Evolutionary conservation across 2,329 filamentous ascomycete species (phyloP).

Genomic region (Parafenestella ontariensis): DNA sequence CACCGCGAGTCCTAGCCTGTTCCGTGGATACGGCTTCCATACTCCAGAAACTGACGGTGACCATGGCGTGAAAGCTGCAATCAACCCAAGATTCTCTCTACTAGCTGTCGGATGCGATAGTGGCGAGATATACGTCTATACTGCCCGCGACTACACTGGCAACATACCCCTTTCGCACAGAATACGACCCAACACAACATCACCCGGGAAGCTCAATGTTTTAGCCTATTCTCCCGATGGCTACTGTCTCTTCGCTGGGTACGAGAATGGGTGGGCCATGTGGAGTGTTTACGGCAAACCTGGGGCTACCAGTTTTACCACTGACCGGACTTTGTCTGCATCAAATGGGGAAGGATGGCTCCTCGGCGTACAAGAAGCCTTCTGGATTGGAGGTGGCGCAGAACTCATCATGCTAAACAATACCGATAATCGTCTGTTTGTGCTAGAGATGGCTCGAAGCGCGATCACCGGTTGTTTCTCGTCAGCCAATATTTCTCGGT

Average conservation of each 20-base stretch:
- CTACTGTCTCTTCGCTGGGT: conserved; percentile 94
- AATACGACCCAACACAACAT: conserved; percentile 73
- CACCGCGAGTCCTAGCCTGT: conserved; percentile 69
- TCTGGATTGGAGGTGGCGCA: conserved; percentile 87
- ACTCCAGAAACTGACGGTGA: conserved; percentile 66
- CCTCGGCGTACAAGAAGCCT: conserved; percentile 75
- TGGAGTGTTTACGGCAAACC: conserved; percentile 98
- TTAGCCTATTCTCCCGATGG: conserved; percentile 92
- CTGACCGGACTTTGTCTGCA: conserved; percentile 68
- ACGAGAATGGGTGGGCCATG: conserved; percentile 89
- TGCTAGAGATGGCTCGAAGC: conserved; percentile 90
- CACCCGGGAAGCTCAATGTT: conserved; percentile 74
- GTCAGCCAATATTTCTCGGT: conserved; percentile 87
- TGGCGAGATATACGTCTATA: conserved; percentile 87
- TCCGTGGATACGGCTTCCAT: conserved; percentile 92
- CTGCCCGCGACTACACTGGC: conserved; percentile 88
- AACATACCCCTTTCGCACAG: conserved; percentile 89
- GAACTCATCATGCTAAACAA: conserved; percentile 78
- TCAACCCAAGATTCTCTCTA: conserved; percentile 94
- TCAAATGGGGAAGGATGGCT: conserved; percentile 84
- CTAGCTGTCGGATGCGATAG: conserved; percentile 84
- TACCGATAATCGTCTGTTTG: conserved; percentile 81
- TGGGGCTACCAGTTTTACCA: conserved; percentile 81
- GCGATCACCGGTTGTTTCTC: conserved; percentile 92
- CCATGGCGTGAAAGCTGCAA: conserved; percentile 75